phyloP scores from a whole-genome alignment of 2,329 filamentous ascomycete genomes.

The Pezicula rhizophila region DNA sequence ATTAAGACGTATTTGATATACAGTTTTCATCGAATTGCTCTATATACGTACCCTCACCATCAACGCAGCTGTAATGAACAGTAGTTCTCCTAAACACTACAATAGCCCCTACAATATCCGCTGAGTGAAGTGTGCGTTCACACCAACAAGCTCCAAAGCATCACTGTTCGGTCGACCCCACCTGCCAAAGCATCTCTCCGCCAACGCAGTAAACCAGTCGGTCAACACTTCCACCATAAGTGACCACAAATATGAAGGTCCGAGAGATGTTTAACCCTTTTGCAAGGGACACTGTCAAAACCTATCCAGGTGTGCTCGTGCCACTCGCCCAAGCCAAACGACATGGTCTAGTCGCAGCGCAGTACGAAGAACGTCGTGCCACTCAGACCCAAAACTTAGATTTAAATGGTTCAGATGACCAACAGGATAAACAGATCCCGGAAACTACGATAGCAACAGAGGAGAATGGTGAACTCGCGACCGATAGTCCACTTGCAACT shows the following conservation, averaged over 20 bases:
- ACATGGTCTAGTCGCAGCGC: constrained; percentile 29
- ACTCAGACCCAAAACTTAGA: no score
- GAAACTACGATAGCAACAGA: neutral
- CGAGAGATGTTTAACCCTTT: constrained; percentile 41
- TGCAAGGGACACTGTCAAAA: constrained; percentile 40
- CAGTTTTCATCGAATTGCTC: no score
- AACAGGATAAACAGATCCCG: constrained; percentile 7
- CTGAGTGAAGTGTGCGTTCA: no score
- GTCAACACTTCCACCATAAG: no score
- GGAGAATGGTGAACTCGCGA: neutral
- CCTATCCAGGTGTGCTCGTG: constrained; percentile 44
- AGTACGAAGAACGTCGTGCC: constrained; percentile 27
- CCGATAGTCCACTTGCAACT: constrained; percentile 3
- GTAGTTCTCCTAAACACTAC: no score
- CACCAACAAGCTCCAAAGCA: neutral
- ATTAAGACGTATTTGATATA: no score
- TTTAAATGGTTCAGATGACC: no score
- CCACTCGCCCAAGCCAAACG: constrained; percentile 40
- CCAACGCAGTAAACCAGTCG: neutral
- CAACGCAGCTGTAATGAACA: no score
- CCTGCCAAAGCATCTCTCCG: neutral
- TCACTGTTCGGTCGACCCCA: neutral
- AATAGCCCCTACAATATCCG: no score
- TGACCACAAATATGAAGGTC: constrained; percentile 24
- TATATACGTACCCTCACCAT: no score